Percentiles rank a stretch among this genome's conserved stretches.
phyloP scores from a whole-genome alignment of 164 flowering plant species.

The Saururus chinensis region DNA sequence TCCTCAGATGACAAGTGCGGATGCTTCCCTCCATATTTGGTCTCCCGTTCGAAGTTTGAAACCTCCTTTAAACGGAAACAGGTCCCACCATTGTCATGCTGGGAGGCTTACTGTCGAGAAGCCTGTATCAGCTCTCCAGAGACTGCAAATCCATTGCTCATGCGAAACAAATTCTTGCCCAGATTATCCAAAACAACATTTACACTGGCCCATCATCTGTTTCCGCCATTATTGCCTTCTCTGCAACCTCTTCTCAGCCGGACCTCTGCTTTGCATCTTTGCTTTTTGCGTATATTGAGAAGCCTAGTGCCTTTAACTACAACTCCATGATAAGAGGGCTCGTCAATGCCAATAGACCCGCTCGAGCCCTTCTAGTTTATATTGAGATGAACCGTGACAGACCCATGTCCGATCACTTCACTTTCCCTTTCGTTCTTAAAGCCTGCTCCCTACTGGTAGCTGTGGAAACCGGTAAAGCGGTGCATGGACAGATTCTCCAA shows the following conservation, averaged over 20 bases:
- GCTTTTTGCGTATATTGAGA: constrained; percentile 9
- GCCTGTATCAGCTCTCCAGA: constrained; percentile 8
- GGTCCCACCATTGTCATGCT: too few relatives aligned
- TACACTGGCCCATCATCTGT: constrained; percentile 8
- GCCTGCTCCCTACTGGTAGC: constrained; percentile 17
- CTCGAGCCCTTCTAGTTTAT: constrained; percentile 8
- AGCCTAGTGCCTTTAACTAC: constrained; percentile 9
- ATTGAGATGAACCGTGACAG: constrained; percentile 10
- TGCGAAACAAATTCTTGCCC: constrained; percentile 12
- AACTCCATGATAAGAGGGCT: constrained; percentile 14
- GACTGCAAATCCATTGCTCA: constrained; percentile 11
- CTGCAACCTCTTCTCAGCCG: constrained; percentile 12
- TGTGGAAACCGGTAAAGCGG: constrained; percentile 4
- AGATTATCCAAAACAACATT: constrained; percentile 9
- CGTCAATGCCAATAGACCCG: constrained; percentile 3
- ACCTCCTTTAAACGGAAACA: too few relatives aligned
- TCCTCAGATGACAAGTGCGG: too few relatives aligned
- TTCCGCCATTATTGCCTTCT: constrained; percentile 9
- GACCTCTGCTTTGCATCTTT: constrained; percentile 14
- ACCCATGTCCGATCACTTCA: constrained; percentile 14
- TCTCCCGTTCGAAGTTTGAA: too few relatives aligned
- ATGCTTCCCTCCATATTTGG: too few relatives aligned
- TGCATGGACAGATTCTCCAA: constrained; percentile 28
- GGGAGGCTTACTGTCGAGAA: neutral
- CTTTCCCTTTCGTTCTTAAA: constrained; percentile 25